Evolutionary conservation across 2,329 filamentous ascomycete species (phyloP), one percentile per base, ranked within the genome.

Genomic region (Fusarium torreyae): DNA sequence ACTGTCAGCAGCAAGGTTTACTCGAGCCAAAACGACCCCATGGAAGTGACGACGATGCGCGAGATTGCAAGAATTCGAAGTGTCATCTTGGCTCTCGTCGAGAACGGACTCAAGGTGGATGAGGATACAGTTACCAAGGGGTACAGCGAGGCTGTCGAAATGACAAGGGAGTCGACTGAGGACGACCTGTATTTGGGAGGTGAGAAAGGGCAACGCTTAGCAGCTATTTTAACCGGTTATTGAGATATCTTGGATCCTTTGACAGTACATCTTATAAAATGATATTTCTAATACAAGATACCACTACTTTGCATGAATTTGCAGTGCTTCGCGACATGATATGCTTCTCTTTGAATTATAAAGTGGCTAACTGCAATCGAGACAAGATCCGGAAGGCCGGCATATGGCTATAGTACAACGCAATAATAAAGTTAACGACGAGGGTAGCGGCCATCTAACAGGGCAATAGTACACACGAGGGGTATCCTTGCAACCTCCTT

Each of bases 1-100:
- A 90, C 85, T 72, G 92, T 96, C 20, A 94, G 90, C 68, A 89
- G 90, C 74, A 92, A 91, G 55, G 94, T 97, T 73, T 99, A 99
- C 81, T 96, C 93, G 57, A 97, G 93, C 77, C 94, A 98, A 82
- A 99, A 99, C 77, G 95, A 98, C 77, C 86, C 89, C 58, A 94
- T 99, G 68, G 84, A 88, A 22, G 83, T 89, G 3, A 88, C 89
- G 50, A 95, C 94, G 17, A 89, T 96, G 84, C 88, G 91, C 66
- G 96, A 98, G 84, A 98, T 99, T 80, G 90, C 93, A 17, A 86
- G 94, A 62, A 86, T 98, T 45, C 87, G 92, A 36, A 92, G 93
- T 22, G 92, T 96, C 58, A 92, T 99, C 57, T 88, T 90, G 59
- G 91, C 94, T 2, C 82, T 99, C 62, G 92, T 97, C 3, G 92